Evolutionary conservation across 345 rosid species (phyloP).

Genomic region (Conringia planisiliqua): DNA sequence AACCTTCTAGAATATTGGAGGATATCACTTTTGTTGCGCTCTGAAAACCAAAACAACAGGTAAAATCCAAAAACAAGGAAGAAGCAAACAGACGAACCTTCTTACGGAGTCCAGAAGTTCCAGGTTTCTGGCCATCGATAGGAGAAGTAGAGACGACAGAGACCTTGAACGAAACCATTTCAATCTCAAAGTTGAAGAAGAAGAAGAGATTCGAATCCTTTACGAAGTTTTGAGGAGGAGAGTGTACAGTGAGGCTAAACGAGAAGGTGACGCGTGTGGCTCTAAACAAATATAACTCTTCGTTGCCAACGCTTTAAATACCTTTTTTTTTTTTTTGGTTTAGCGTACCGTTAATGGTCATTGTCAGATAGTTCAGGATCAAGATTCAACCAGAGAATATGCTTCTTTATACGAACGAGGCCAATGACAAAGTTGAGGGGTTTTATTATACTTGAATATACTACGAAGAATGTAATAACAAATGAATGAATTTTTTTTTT

Average conservation of each 20-base stretch:
- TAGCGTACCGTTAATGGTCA: neutral
- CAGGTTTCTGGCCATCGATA: slow-evolving; percentile 87
- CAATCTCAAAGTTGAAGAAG: neutral
- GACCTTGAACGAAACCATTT: slow-evolving; percentile 58
- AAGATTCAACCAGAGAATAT: neutral
- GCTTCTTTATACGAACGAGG: neutral
- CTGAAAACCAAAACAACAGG: neutral
- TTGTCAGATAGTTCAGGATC: neutral
- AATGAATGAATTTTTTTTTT: slow-evolving; percentile 7
- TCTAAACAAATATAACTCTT: too few species aligned
- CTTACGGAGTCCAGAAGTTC: slow-evolving; percentile 96
- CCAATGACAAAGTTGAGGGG: neutral
- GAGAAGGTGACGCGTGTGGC: slow-evolving; percentile 27
- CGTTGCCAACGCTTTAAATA: neutral
- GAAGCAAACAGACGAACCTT: slow-evolving; percentile 46
- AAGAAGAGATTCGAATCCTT: neutral
- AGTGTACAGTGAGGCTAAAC: neutral
- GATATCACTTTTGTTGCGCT: neutral
- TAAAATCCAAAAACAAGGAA: neutral
- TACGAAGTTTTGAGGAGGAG: neutral
- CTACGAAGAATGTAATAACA: neutral
- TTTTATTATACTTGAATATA: neutral
- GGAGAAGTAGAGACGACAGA: slow-evolving; percentile 58
- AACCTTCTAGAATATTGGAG: neutral
- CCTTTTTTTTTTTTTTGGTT: neutral